Conservation (phyloP, 202 grass and related monocot species). For the Schoenoplectus triqueter region DNA sequence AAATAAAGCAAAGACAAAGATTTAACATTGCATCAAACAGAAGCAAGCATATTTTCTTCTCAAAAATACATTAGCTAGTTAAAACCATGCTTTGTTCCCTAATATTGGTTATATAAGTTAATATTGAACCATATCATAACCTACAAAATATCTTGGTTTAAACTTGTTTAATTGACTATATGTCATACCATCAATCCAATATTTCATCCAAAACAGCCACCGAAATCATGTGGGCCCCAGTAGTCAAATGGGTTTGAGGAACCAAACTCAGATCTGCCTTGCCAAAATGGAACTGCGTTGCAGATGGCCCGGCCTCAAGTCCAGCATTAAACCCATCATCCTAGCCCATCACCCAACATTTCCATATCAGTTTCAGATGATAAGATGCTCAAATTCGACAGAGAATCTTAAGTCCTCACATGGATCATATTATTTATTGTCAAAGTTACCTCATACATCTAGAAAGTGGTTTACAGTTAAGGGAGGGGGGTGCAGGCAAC, state of each 20-base stretch:
- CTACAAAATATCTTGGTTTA: background rate
- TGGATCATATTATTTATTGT: constrained; percentile 32
- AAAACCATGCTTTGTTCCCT: constrained; percentile 3
- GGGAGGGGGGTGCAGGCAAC: constrained; percentile 49
- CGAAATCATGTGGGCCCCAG: background rate
- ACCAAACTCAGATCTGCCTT: background rate
- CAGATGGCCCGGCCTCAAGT: constrained; percentile 1
- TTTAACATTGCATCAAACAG: background rate
- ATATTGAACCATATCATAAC: background rate
- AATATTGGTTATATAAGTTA: background rate
- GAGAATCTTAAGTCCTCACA: background rate
- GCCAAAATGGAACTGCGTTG: background rate
- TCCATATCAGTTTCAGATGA: constrained; percentile 38
- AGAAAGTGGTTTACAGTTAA: constrained; percentile 12
- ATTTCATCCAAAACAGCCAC: background rate
- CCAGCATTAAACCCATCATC: background rate
- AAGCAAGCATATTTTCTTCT: constrained; percentile 19
- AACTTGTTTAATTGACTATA: background rate
- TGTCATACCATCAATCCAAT: constrained; percentile 3
- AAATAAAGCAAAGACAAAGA: background rate
- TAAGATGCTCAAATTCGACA: constrained; percentile 63
- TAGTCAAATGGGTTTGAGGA: background rate
- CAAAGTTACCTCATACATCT: constrained; percentile 40
- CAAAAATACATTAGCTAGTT: background rate
- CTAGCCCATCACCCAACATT: background rate